phyloP scores from a whole-genome alignment of 768 basidiomycete genomes.

The Flagelloscypha sp. region DNA sequence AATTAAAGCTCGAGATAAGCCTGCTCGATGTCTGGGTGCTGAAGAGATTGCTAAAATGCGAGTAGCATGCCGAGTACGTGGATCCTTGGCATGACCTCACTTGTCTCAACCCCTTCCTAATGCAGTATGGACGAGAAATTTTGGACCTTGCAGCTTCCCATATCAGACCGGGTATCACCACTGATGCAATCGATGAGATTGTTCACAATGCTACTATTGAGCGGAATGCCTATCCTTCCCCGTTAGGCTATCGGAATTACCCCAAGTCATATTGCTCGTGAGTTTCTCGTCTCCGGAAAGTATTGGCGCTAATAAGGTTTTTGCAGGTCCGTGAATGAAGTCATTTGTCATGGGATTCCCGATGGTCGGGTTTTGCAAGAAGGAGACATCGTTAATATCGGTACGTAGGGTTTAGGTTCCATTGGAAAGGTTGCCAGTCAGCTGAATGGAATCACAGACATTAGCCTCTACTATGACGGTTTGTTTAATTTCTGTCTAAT shows the following conservation, averaged over 20 bases:
- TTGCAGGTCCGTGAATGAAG: constrained; percentile 61
- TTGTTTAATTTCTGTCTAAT: constrained; percentile 7
- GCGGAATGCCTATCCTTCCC: constrained; percentile 88
- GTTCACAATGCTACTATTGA: constrained; percentile 90
- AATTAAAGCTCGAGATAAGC: constrained; percentile 45
- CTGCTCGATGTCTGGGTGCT: constrained; percentile 53
- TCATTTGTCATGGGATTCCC: constrained; percentile 92
- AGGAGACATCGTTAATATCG: constrained; percentile 94
- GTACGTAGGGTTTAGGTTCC: constrained; percentile 27
- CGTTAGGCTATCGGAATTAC: constrained; percentile 82
- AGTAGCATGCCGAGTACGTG: constrained; percentile 67
- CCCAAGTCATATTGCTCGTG: constrained; percentile 97
- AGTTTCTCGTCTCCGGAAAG: constrained; percentile 27
- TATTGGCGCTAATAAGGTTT: no score
- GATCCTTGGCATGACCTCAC: no score
- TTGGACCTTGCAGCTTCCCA: constrained; percentile 84
- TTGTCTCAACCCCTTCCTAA: constrained; percentile 5
- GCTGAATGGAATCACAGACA: constrained; percentile 33
- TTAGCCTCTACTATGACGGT: constrained; percentile 74
- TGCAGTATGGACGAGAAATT: constrained; percentile 83
- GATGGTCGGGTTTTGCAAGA: constrained; percentile 77
- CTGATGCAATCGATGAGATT: constrained; percentile 89
- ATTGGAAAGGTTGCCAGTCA: no score
- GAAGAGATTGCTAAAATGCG: constrained; percentile 90
- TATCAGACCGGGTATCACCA: constrained; percentile 84